Percentiles rank a stretch among this genome's conserved stretches.
These are phyloP conservation scores for Takashimella koratensis DNA, from an alignment of 1,284 basidiomycete species.

Conservation along the genomic window DNA sequence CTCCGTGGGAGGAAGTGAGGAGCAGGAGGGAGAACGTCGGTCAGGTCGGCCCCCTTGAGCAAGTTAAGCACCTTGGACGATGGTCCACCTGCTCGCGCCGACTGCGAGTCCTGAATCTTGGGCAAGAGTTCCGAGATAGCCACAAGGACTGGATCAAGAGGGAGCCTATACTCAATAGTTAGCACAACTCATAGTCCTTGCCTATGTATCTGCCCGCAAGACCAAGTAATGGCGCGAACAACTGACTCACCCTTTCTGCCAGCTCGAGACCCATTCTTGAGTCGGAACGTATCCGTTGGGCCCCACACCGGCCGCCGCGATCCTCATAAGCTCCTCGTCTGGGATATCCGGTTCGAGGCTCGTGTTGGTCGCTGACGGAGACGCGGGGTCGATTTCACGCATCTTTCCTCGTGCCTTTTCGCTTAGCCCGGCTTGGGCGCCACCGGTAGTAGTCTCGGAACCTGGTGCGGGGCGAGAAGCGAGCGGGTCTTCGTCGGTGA, in stretches of 20 bases:
- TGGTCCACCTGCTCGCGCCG: slow-evolving; percentile 47
- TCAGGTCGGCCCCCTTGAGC: slow-evolving; percentile 59
- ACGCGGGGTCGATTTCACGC: slow-evolving; percentile 51
- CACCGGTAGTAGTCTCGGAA: slow-evolving; percentile 11
- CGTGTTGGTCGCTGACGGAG: slow-evolving; percentile 6
- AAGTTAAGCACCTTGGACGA: slow-evolving; percentile 58
- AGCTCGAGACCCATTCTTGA: slow-evolving; percentile 76
- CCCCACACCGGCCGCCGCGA: slow-evolving; percentile 65
- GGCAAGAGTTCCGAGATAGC: slow-evolving; percentile 80
- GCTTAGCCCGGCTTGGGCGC: slow-evolving; percentile 53
- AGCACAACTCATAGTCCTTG: not conserved
- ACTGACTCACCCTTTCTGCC: slow-evolving; percentile 51
- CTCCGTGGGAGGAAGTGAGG: slow-evolving; percentile 63
- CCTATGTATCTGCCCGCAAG: too few species aligned
- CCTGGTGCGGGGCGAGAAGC: slow-evolving; percentile 2
- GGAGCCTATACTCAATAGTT: slow-evolving; percentile 48
- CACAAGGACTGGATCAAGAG: slow-evolving; percentile 77
- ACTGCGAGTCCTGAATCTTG: slow-evolving; percentile 76
- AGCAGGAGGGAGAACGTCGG: slow-evolving; percentile 68
- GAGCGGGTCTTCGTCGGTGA: slow-evolving; percentile 20
- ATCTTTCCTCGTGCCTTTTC: slow-evolving; percentile 88
- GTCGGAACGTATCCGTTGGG: slow-evolving; percentile 87
- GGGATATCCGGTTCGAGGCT: slow-evolving; percentile 51
- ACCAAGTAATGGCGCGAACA: too few species aligned
- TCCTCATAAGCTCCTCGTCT: slow-evolving; percentile 58